Percentiles rank a stretch among this genome's conserved stretches.
Conservation (phyloP, 2,329 filamentous ascomycete species). For the Macrophomina tecta region DNA sequence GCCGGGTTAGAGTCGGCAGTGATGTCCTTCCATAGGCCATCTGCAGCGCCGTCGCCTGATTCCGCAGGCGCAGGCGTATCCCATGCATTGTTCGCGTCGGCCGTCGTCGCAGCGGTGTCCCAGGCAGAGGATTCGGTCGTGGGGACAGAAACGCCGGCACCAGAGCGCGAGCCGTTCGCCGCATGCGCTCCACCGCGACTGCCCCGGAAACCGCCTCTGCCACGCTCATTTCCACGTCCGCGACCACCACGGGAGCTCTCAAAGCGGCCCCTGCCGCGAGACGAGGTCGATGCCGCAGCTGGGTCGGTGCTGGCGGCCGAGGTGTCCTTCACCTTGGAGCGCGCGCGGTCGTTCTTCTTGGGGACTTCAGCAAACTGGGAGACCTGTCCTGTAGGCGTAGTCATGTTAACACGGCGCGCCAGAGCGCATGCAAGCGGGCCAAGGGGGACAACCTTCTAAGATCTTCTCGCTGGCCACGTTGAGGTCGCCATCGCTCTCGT, state of each 20-base stretch:
- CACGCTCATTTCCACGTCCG: constrained; percentile 64
- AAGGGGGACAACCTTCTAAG: constrained; percentile 66
- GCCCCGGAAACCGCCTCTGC: constrained; percentile 60
- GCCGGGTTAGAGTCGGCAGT: constrained; percentile 36
- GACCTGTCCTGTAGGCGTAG: constrained; percentile 66
- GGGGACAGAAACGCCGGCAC: constrained; percentile 64
- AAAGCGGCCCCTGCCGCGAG: constrained; percentile 27
- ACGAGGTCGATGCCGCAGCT: constrained; percentile 21
- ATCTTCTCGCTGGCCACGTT: constrained; percentile 78
- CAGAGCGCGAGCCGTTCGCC: constrained; percentile 65
- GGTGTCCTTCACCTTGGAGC: constrained; percentile 73
- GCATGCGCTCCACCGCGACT: constrained; percentile 65
- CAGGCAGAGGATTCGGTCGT: constrained; percentile 73
- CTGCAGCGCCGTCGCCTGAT: constrained; percentile 43
- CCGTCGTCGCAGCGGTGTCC: constrained; percentile 50
- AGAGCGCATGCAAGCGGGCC: neutral
- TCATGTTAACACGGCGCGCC: constrained; percentile 34
- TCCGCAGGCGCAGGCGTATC: constrained; percentile 34
- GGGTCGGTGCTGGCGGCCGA: constrained; percentile 59
- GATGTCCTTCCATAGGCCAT: constrained; percentile 51
- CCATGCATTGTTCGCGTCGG: constrained; percentile 35
- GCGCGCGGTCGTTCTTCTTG: constrained; percentile 75
- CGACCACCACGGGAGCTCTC: constrained; percentile 62
- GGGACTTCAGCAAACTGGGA: constrained; percentile 86
- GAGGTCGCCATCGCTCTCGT: constrained; percentile 82